Conservation (phyloP, 352 stramenopile genomes). For the Phytophthora ramorum region DNA sequence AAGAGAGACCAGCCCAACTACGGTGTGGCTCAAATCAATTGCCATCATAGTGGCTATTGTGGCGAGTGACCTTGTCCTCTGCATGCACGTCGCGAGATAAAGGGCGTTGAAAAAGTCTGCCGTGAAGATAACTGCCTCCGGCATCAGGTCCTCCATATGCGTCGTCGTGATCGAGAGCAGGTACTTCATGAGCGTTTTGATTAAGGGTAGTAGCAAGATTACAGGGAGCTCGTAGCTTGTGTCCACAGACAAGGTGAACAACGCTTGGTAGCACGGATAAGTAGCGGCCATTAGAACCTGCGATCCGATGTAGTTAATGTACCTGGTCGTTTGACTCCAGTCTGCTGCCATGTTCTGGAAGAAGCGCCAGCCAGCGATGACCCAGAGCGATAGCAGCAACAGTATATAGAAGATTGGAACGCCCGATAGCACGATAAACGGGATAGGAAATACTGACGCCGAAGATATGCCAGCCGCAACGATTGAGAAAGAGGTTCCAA, state of each 20-base stretch:
- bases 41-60: not conserved
- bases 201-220: constrained; percentile 20
- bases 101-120: constrained; percentile 25
- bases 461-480: not conserved
- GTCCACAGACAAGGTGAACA: not conserved
- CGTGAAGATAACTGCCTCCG: constrained; percentile 20
- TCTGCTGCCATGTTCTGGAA: not conserved
- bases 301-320: not conserved
- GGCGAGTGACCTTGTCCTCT: constrained; percentile 2
- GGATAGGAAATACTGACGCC: not conserved
- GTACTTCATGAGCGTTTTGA: constrained; percentile 34
- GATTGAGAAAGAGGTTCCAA: not conserved
- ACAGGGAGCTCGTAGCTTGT: constrained; percentile 4
- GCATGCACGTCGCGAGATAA: constrained; percentile 22
- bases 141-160: constrained; percentile 23
- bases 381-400: not conserved
- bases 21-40: not conserved
- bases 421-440: not conserved
- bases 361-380: not conserved
- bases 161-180: constrained; percentile 1
- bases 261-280: constrained; percentile 15
- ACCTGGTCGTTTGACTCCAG: not conserved
- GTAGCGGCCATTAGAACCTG: not conserved
- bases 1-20: not conserved
- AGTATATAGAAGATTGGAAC: constrained; percentile 1